Evolutionary conservation across 345 rosid species (phyloP).

Genomic region (Combretum micranthum): DNA sequence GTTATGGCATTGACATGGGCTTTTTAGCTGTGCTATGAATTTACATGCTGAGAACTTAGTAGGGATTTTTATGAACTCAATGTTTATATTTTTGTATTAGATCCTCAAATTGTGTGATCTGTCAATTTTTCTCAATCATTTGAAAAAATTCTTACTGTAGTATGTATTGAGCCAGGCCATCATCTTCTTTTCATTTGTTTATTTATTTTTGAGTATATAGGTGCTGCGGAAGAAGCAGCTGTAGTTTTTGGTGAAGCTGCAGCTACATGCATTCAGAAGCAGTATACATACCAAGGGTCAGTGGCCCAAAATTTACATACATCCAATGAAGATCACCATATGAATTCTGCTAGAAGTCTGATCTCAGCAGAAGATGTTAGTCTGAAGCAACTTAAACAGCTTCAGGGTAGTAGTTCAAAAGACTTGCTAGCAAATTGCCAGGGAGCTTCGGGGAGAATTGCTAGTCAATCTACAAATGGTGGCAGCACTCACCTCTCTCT

Average conservation of each 20-base stretch:
- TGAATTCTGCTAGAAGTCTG: slow-evolving; percentile 31
- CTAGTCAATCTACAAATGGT: slow-evolving; percentile 59
- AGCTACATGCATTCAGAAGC: slow-evolving; percentile 77
- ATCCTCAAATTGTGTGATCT: too few species aligned
- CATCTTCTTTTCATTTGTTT: neutral
- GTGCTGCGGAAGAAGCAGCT: slow-evolving; percentile 89
- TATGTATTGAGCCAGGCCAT: neutral
- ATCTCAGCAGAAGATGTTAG: slow-evolving; percentile 50
- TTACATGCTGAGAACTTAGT: too few species aligned
- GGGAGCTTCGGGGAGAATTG: slow-evolving; percentile 36
- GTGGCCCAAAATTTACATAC: slow-evolving; percentile 32
- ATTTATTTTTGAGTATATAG: too few species aligned
- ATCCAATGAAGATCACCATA: slow-evolving; percentile 53
- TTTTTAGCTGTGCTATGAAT: too few species aligned
- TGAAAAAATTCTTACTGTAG: neutral
- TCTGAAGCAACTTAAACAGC: slow-evolving; percentile 60
- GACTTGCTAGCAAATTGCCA: slow-evolving; percentile 67
- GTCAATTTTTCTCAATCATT: too few species aligned
- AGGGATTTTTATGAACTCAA: too few species aligned
- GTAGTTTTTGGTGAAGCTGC: slow-evolving; percentile 88
- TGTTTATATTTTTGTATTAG: too few species aligned
- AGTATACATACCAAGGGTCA: slow-evolving; percentile 43
- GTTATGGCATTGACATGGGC: too few species aligned
- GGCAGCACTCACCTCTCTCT: slow-evolving; percentile 58
- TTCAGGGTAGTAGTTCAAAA: slow-evolving; percentile 60